Conservation (phyloP, 306 rosid species). For the Pueraria montana region DNA sequence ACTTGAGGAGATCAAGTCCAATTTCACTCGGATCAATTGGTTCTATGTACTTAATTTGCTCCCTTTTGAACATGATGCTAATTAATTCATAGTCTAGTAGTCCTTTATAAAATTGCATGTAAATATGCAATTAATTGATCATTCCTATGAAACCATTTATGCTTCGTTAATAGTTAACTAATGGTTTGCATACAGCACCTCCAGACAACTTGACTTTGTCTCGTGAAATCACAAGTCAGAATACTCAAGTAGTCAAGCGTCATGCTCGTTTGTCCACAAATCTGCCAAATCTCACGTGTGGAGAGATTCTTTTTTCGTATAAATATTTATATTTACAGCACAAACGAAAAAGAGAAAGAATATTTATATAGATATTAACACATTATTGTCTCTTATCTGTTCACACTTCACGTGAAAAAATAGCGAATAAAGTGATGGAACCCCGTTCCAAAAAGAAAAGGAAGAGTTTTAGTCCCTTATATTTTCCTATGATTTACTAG, state of each 20-base stretch:
- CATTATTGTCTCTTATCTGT: background rate
- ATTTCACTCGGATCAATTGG: too few species aligned
- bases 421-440: constrained; percentile 6
- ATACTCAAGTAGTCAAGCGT: background rate
- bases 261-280: constrained; percentile 36
- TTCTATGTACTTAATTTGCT: background rate
- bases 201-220: constrained; percentile 19
- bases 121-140: too few species aligned
- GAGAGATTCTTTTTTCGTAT: constrained; percentile 43
- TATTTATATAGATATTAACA: background rate
- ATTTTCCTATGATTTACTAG: background rate
- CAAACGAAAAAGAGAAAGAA: background rate
- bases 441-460: background rate
- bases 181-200: background rate
- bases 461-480: background rate
- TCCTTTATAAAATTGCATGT: background rate
- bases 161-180: background rate
- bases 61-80: background rate
- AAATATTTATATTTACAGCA: background rate
- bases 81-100: background rate
- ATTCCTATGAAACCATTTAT: background rate
- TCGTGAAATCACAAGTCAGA: constrained; percentile 42
- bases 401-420: constrained; percentile 15
- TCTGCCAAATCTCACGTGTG: constrained; percentile 51
- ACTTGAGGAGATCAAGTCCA: too few species aligned